Evolutionary conservation across 345 rosid genomes (phyloP), one percentile per base, ranked within the genome.

Genomic region (Pugionium cornutum): DNA sequence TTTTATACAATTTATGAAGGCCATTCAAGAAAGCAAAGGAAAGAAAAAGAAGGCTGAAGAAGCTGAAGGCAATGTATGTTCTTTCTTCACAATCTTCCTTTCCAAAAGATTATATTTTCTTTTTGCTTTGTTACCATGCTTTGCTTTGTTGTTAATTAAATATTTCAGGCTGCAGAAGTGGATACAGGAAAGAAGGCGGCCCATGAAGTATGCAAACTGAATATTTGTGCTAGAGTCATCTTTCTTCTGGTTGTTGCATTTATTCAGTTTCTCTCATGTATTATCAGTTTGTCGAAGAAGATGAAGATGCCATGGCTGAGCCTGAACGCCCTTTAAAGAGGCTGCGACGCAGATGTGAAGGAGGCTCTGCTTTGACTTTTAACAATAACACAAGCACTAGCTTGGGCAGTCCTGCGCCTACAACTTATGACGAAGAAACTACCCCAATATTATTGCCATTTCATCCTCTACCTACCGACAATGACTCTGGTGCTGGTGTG

Each of bases 281-380:
- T 34, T 33, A 10, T 40, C 56, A 60, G 54, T 62, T 63, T 55
- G 36, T 1, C 5, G 63, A 66, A n/a, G 77, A 67, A 48, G 72
- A 66, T 5, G 77, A 60, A 33, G 63, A 67, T 51, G 56, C 5
- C 8, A 2, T 66, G 32, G 72, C 44, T 64, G 89, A 88, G 68
- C 75, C 78, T 53, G 79, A 78, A 42, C 86, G 69, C 2, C 98
- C 97, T 11, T 50, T 92, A 34, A 94, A 94, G 83, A 81, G 95
- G 74, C 50, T 75, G 62, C 83, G 94, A 7, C 72, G 63, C 31
- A 83, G 83, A 72, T 72, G 80, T 35, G 92, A 78, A 69, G 83
- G 79, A 65, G 83, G 78, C 41, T 75, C 74, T 66, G 68, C 65
- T 9, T 45, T 35, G 37, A 60, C 80, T 28, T 41, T 75, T 47